A percentile compares a stretch with the other conserved stretches of the same genome.
phyloP scores from a whole-genome alignment of 768 basidiomycete genomes.

The Tylopilus cervinicoccineus region DNA sequence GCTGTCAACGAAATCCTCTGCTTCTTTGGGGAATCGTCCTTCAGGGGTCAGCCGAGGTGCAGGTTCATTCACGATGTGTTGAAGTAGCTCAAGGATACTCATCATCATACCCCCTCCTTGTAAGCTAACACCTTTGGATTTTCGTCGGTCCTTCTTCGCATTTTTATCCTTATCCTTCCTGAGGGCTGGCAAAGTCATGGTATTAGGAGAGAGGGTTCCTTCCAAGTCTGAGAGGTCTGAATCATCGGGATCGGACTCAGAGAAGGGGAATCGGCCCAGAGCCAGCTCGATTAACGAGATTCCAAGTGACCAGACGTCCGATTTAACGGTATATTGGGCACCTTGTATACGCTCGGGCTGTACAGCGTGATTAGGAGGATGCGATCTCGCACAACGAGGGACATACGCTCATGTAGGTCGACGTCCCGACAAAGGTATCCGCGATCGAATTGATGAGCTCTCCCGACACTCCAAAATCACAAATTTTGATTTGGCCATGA shows the following conservation, averaged over 20 bases:
- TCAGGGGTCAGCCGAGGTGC: conserved; percentile 82
- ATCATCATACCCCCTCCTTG: conserved; percentile 97
- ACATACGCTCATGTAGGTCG: conserved; percentile 98
- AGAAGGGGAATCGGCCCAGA: conserved; percentile 95
- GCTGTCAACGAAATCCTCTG: conserved; percentile 82
- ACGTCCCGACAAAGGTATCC: conserved; percentile 98
- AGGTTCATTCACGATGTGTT: conserved; percentile 98
- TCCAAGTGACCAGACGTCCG: conserved; percentile 98
- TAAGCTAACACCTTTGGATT: conserved; percentile 88
- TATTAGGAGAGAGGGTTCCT: conserved; percentile 71
- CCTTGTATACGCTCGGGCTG: conserved; percentile 99
- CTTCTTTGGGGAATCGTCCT: conserved; percentile 66
- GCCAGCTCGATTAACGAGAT: conserved; percentile 97
- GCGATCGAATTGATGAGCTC: conserved; percentile 99
- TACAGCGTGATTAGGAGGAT: conserved; percentile 14
- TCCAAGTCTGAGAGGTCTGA: conserved; percentile 77
- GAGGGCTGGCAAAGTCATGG: conserved; percentile 40
- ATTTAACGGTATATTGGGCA: conserved; percentile 97
- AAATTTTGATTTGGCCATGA: conserved; percentile 94
- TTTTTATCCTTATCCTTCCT: conserved; percentile 40
- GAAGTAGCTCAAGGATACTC: conserved; percentile 94
- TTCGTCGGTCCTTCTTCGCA: conserved; percentile 73
- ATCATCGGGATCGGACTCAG: conserved; percentile 73
- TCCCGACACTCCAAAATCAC: conserved; percentile 98
- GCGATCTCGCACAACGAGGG: conserved; percentile 5